Base-by-base conservation (phyloP, 495 filamentous ascomycete species). In the Podospora anserina region DNA sequence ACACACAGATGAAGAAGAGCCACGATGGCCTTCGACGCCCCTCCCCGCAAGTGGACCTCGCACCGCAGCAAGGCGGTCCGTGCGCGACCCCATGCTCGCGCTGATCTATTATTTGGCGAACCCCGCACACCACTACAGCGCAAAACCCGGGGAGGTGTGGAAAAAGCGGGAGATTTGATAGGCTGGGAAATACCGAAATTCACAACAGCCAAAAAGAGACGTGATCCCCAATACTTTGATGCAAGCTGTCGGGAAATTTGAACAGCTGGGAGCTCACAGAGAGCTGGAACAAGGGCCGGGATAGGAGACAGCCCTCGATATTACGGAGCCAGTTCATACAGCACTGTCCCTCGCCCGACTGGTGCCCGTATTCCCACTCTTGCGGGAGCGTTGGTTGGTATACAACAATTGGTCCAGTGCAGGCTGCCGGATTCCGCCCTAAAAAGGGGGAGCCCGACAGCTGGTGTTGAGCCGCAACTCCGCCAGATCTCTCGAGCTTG, bases 161-260 rank as follows among this genome's bases (percentile, higher is more conserved):
- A 5, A 19, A 4, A 58, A 58, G 13, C 20, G 55, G n/a, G n/a
- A 23, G 18, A 58, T 26, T 26, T 58, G 74, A 75, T 69, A 72
- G 68, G 69, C 70, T 72, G 73, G 74, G 27, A 67, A 66, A 70
- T 72, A 68, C 72, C 73, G 73, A 77, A 63, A 74, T 76, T 73
- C 58, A 23, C 23, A 13, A 55, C 27, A 16, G 23, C 70, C 64
- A 19, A 71, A 76, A 68, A 6, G 68, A 73, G 66, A 66, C 70
- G 61, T 56, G 57, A 26, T 62, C 20, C 18, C 68, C 75, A 78
- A 78, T 77, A 78, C 73, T 77, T 58, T 27, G 16, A 72, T 78
- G 76, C 75, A 76, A 69, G 72, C 49, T 66, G 20, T 78, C 76
- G 76, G 76, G 65, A 39, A 5, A 64, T 66, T 64, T 44, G 67